Conservation (phyloP, 352 stramenopile species). For the Pythium sp. region DNA sequence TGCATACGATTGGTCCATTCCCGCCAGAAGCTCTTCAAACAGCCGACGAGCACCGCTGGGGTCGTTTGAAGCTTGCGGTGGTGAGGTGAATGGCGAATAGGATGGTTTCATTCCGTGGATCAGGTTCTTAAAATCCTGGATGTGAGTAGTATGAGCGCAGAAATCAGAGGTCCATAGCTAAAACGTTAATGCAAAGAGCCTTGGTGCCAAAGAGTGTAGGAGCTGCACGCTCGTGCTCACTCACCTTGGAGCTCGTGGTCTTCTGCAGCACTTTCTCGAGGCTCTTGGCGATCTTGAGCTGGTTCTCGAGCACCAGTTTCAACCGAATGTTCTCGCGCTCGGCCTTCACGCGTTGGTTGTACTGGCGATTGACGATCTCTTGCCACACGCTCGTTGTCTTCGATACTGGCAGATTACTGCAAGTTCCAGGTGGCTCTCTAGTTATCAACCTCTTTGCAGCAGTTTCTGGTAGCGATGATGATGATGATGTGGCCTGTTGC, state of each 20-base stretch:
- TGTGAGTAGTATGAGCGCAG: no score
- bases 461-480: no score
- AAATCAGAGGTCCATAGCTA: background rate
- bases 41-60: constrained; percentile 14
- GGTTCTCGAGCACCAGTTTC: no score
- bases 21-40: constrained; percentile 27
- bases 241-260: background rate
- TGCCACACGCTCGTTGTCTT: constrained; percentile 10
- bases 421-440: background rate
- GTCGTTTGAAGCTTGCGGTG: background rate
- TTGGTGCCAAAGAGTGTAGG: background rate
- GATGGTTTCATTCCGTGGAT: background rate
- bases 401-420: no score
- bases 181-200: background rate
- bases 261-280: constrained; percentile 9
- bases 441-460: no score
- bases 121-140: constrained; percentile 5
- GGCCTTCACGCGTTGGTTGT: constrained; percentile 2
- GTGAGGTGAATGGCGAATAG: constrained; percentile 12
- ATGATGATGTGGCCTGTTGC: no score
- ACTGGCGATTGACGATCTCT: constrained; percentile 6
- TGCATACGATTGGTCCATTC: constrained; percentile 26
- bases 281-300: background rate
- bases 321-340: constrained; percentile 41
- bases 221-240: background rate